Evolutionary conservation across 345 rosid genomes (phyloP).

Genomic region (Linum usitatissimum): DNA sequence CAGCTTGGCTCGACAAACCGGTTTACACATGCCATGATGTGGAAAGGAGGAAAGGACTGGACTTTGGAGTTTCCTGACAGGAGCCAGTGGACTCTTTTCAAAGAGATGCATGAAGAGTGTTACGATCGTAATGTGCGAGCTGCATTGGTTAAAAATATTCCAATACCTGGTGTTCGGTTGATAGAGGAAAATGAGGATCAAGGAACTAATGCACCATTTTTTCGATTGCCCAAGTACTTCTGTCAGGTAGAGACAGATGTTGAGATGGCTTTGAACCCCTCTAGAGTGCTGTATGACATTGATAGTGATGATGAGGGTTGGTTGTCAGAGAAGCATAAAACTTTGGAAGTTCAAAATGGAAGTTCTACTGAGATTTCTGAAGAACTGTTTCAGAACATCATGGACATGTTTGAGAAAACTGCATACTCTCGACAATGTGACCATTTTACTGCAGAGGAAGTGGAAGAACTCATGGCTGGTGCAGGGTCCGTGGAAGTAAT

Average conservation of each 20-base stretch:
- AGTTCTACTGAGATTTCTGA: conserved; percentile 34
- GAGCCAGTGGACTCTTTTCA: conserved; percentile 86
- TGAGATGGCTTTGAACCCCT: conserved; percentile 84
- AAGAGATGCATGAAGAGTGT: conserved; percentile 99
- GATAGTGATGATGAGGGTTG: conserved; percentile 92
- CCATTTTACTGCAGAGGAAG: conserved; percentile 54
- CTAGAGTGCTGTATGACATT: conserved; percentile 75
- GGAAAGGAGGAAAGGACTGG: conserved; percentile 99
- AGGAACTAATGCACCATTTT: conserved; percentile 34
- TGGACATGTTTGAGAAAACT: conserved; percentile 83
- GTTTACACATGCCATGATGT: conserved; percentile 97
- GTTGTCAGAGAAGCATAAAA: conserved; percentile 31
- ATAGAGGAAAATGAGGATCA: conserved; percentile 56
- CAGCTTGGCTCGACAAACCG: conserved; percentile 93
- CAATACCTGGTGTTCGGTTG: conserved; percentile 82
- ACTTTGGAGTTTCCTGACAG: conserved; percentile 75
- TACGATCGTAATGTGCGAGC: conserved; percentile 68
- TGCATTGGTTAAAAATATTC: conserved; percentile 76
- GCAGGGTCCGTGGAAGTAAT: conserved; percentile 40
- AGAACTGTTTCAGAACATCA: conserved; percentile 66
- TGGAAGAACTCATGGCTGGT: conserved; percentile 51
- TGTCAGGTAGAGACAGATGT: conserved; percentile 81
- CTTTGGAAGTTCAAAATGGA: conserved; percentile 31
- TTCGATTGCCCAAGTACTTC: conserved; percentile 47
- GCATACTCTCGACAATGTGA: conserved; percentile 60